phyloP scores from a whole-genome alignment of 1,284 basidiomycete genomes.

The Clitocybe nebularis region DNA sequence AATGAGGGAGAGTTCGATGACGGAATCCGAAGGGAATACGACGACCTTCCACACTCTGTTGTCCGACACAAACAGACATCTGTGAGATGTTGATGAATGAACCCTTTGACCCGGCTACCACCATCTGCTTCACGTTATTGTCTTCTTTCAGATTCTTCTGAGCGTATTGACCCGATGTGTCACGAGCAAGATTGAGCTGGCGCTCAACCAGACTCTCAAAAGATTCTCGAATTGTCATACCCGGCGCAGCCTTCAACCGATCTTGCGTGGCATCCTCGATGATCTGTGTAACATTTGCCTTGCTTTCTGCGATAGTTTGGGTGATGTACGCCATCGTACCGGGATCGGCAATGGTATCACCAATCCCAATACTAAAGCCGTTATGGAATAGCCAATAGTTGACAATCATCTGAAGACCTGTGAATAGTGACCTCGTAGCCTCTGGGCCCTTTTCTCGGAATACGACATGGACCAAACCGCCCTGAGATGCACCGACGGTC shows the following conservation, averaged over 20 bases:
- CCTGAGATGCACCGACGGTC: slow-evolving; percentile 92
- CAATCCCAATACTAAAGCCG: slow-evolving; percentile 98
- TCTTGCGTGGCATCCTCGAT: slow-evolving; percentile 82
- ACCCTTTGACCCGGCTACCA: slow-evolving; percentile 97
- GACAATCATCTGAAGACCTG: slow-evolving; percentile 91
- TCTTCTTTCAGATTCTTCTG: slow-evolving; percentile 96
- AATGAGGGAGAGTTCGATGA: slow-evolving; percentile 95
- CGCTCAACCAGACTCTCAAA: slow-evolving; percentile 93
- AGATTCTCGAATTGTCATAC: slow-evolving; percentile 99
- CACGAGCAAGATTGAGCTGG: slow-evolving; percentile 94
- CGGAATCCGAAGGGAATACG: slow-evolving; percentile 98
- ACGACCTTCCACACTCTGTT: slow-evolving; percentile 97
- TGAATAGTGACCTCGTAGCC: slow-evolving; percentile 89
- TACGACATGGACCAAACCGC: slow-evolving; percentile 94
- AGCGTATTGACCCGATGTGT: slow-evolving; percentile 91
- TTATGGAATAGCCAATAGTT: slow-evolving; percentile 99
- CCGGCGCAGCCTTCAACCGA: slow-evolving; percentile 82
- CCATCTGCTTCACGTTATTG: slow-evolving; percentile 99
- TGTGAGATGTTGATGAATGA: slow-evolving; percentile 99
- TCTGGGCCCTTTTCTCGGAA: slow-evolving; percentile 98
- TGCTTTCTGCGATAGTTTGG: slow-evolving; percentile 78
- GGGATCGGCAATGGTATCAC: slow-evolving; percentile 94
- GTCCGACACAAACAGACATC: slow-evolving; percentile 99
- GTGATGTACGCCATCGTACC: slow-evolving; percentile 88
- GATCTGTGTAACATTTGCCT: slow-evolving; percentile 68